Conservation (phyloP, 2,329 filamentous ascomycete genomes). For the Aureobasidium sp. region DNA sequence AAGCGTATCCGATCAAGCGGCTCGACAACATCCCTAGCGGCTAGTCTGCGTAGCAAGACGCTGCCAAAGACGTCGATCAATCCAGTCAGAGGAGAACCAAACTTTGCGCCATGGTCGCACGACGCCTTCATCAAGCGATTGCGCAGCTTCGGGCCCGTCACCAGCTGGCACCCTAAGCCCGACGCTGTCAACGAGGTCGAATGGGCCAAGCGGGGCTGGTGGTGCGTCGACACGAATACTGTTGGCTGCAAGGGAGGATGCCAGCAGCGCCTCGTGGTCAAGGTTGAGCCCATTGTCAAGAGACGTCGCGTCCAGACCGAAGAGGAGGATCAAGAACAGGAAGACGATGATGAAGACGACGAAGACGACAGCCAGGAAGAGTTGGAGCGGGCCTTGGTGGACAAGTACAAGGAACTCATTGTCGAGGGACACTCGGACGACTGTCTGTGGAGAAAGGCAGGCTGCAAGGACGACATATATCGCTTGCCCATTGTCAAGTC, state of each 20-base stretch:
- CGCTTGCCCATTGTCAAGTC: constrained; percentile 44
- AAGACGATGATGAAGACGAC: constrained; percentile 35
- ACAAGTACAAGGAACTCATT: constrained; percentile 68
- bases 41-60: constrained; percentile 10
- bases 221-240: constrained; percentile 73
- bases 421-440: constrained; percentile 67
- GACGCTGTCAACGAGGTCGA: constrained; percentile 78
- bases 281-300: constrained; percentile 30
- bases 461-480: constrained; percentile 73
- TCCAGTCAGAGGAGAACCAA: constrained; percentile 38
- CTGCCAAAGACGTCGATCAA: constrained; percentile 12
- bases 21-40: constrained; percentile 22
- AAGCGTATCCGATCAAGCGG: constrained; percentile 28
- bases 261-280: constrained; percentile 75
- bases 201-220: constrained; percentile 93
- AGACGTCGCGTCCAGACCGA: constrained; percentile 1
- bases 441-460: constrained; percentile 79
- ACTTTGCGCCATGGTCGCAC: constrained; percentile 82
- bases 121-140: constrained; percentile 73
- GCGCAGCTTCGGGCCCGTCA: constrained; percentile 83
- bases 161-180: constrained; percentile 90
- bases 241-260: constrained; percentile 78
- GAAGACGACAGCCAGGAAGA: constrained; percentile 30
- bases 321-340: constrained; percentile 27
- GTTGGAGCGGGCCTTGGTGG: constrained; percentile 59